Evolutionary conservation across 805 yeast genomes (phyloP).

Genomic region (Ogataea angusta): DNA sequence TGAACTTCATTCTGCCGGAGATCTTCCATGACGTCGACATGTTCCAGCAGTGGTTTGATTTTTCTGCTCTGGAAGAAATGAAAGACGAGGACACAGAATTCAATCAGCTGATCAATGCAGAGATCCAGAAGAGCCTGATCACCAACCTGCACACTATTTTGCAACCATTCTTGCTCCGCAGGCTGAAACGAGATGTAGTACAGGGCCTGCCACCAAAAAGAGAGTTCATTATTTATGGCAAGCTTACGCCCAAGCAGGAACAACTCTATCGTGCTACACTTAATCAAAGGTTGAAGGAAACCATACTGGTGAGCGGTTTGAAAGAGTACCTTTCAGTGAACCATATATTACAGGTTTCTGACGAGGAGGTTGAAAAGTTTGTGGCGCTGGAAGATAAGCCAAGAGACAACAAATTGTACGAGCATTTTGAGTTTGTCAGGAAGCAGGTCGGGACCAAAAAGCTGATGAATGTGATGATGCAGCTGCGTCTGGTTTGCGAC

Average conservation of each 20-base stretch:
- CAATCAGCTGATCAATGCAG: constrained; percentile 51
- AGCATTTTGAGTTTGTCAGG: constrained; percentile 32
- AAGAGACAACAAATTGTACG: constrained; percentile 10
- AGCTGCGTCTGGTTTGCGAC: constrained; percentile 77
- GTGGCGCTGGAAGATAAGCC: constrained; percentile 13
- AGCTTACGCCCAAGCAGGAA: constrained; percentile 61
- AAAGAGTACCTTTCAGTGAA: constrained; percentile 50
- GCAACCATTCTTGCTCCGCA: constrained; percentile 80
- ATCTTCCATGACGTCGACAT: constrained; percentile 86
- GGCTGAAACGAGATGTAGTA: constrained; percentile 74
- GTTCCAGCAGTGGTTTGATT: constrained; percentile 94
- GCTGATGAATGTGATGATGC: constrained; percentile 74
- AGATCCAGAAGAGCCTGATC: constrained; percentile 59
- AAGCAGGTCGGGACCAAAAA: constrained; percentile 47
- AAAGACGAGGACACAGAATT: constrained; percentile 35
- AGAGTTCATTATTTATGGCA: constrained; percentile 78
- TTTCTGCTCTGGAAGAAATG: constrained; percentile 51
- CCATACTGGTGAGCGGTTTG: constrained; percentile 45
- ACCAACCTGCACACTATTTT: constrained; percentile 80
- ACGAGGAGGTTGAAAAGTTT: constrained; percentile 39
- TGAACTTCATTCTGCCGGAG: constrained; percentile 90
- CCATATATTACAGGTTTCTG: constrained; percentile 17
- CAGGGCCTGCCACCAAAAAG: constrained; percentile 79
- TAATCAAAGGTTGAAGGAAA: constrained; percentile 39
- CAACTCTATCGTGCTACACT: constrained; percentile 46